Evolutionary conservation across 768 basidiomycete genomes (phyloP), one percentile per base, ranked within the genome.

Genomic region (Tylopilus rubrobrunneus): DNA sequence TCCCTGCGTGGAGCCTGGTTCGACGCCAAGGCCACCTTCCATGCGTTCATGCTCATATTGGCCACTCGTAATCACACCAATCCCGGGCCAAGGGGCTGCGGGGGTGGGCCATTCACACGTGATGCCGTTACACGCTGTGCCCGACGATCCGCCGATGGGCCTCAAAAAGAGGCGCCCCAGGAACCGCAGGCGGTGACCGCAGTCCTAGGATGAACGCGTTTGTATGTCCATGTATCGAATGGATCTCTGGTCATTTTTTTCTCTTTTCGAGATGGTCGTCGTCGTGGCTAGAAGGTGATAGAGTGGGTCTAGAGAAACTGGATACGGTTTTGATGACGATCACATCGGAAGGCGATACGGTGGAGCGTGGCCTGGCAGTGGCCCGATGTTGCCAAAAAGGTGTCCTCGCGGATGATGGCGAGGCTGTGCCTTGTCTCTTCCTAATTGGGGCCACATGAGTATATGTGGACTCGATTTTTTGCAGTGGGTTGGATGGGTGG

Each of bases 171-270:
- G 7, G 29, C 4, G 34, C 11, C 4, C 19, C 41, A 60, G 58
- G 59, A 51, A 56, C 58, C 58, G 58, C 58, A 59, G n/a, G 58
- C 48, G 1, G 19, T 40, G 19, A 21, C 15, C 12, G 39, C 19
- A 48, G 21, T 17, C 21, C 3, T 29, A 4, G 29, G 10, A 21
- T 45, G 33, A 10, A 1, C n/a, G 7, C n/a, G 7, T 17, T 23
- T 51, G 37, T 28, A 19, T 55, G 37, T 34, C 19, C 29, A 9
- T 42, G 39, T 58, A 31, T 45, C 27, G 41, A 21, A 33, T 25
- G 6, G 28, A 25, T 21, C 45, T 41, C 29, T 29, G 8, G 29
- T 29, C 29, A 29, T 5, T 31, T 31, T 31, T 10, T 29, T 43
- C 10, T 40, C 14, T 5, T 23, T 11, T 39, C 36, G 33, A 52